Conservation (phyloP, 1,139 yeast genomes). For the Magnusiomyces paraingens region DNA sequence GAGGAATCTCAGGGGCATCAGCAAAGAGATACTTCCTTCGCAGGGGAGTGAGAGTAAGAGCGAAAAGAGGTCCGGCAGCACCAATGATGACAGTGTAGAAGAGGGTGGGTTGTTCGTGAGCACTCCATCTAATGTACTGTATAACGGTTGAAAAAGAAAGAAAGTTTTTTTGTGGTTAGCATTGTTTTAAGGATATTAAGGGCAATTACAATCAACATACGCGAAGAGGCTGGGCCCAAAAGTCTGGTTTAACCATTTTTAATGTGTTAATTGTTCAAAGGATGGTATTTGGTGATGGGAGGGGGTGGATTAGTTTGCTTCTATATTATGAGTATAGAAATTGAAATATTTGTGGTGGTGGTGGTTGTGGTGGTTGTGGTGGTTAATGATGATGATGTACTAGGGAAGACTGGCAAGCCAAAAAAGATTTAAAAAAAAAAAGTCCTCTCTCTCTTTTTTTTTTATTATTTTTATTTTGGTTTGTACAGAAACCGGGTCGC, state of each 20-base stretch:
- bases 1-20: conserved; percentile 65
- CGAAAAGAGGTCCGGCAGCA: conserved; percentile 57
- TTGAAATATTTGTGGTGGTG: neutral
- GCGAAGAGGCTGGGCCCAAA: conserved; percentile 24
- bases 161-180: neutral
- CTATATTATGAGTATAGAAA: neutral
- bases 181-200: neutral
- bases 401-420: neutral
- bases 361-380: neutral
- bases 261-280: neutral
- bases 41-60: conserved; percentile 55
- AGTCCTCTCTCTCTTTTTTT: too few relatives aligned
- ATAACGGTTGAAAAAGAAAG: neutral
- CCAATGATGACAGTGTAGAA: conserved; percentile 67
- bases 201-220: conserved; percentile 14
- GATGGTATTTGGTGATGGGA: neutral
- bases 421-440: neutral
- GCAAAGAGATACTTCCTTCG: conserved; percentile 61
- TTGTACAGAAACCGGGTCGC: neutral
- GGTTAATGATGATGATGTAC: neutral
- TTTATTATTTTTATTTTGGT: too few relatives aligned
- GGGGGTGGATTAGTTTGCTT: neutral
- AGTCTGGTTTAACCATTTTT: conserved; percentile 11
- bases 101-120: conserved; percentile 73
- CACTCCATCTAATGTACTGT: conserved; percentile 74